These are phyloP conservation scores for Linnemannia schmuckeri DNA, from an alignment of 192 early-diverging fungal genomes.

Conservation along the genomic window DNA sequence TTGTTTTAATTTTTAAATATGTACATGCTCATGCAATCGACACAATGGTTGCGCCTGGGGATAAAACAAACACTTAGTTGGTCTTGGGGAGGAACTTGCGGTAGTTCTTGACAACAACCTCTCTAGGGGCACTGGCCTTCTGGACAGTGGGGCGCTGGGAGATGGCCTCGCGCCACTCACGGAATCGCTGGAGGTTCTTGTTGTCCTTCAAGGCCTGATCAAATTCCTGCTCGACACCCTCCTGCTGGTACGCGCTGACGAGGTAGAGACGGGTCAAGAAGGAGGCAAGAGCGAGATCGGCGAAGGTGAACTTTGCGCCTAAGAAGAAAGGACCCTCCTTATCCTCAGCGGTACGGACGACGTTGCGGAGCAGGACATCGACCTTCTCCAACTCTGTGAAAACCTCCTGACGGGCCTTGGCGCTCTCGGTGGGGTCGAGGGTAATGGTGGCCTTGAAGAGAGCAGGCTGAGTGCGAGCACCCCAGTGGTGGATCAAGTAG, in stretches of 20 bases:
- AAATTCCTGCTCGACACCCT: background rate
- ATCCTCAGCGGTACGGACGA: slow-evolving; percentile 11
- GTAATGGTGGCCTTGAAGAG: slow-evolving; percentile 28
- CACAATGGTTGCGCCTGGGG: background rate
- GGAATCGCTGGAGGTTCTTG: slow-evolving; percentile 14
- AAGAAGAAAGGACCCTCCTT: slow-evolving; percentile 60
- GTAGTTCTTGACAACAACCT: slow-evolving; percentile 7
- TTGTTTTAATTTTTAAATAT: background rate
- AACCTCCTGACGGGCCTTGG: slow-evolving; percentile 1
- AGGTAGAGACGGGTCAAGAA: slow-evolving; percentile 51
- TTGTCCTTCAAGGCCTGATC: slow-evolving; percentile 10
- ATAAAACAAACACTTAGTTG: background rate
- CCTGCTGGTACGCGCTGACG: slow-evolving; percentile 9
- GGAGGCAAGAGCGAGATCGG: slow-evolving; percentile 59
- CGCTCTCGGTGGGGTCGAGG: slow-evolving; percentile 14
- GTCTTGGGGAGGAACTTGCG: slow-evolving; percentile 23
- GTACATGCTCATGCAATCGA: background rate
- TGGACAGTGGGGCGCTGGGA: slow-evolving; percentile 4
- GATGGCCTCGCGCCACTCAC: slow-evolving; percentile 24
- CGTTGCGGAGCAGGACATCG: slow-evolving; percentile 5
- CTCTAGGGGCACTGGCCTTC: slow-evolving; percentile 3
- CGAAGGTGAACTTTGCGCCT: slow-evolving; percentile 57
- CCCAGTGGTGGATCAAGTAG: slow-evolving; percentile 57
- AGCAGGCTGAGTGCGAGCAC: background rate
- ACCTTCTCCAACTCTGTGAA: slow-evolving; percentile 25